Evolutionary conservation across 1,139 yeast species (phyloP).

Genomic region (Suhomyces choctaworum): DNA sequence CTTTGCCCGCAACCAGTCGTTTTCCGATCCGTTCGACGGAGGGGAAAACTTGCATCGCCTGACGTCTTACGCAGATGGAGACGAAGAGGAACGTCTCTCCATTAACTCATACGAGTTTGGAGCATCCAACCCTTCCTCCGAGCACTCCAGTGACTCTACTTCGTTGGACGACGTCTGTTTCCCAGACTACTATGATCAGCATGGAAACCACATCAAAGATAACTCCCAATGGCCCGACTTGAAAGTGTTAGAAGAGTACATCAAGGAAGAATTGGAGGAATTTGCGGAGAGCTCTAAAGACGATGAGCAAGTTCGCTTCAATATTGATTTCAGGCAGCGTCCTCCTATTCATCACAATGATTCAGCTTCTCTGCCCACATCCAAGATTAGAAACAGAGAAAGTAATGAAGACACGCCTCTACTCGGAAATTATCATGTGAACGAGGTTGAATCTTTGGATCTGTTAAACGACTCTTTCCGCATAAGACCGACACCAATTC

Average conservation of each 20-base stretch:
- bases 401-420: slow-evolving; percentile 28
- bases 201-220: slow-evolving; percentile 22
- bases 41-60: slow-evolving; percentile 6
- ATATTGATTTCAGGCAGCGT: slow-evolving; percentile 24
- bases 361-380: slow-evolving; percentile 5
- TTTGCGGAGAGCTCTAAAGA: slow-evolving; percentile 17
- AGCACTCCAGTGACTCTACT: slow-evolving; percentile 67
- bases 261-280: slow-evolving; percentile 63
- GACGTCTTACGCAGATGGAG: slow-evolving; percentile 10
- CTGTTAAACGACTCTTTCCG: slow-evolving; percentile 48
- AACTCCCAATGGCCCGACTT: slow-evolving; percentile 76
- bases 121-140: slow-evolving; percentile 69
- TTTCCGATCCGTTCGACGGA: slow-evolving; percentile 19
- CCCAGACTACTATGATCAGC: slow-evolving; percentile 39
- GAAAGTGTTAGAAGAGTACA: slow-evolving; percentile 69
- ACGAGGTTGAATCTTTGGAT: slow-evolving; percentile 61
- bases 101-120: slow-evolving; percentile 45
- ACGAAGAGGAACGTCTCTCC: slow-evolving; percentile 22
- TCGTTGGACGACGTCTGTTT: slow-evolving; percentile 76
- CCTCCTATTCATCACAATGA: slow-evolving; percentile 1
- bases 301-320: slow-evolving; percentile 17
- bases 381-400: slow-evolving; percentile 1
- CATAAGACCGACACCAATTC: slow-evolving; percentile 70
- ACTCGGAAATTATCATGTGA: slow-evolving; percentile 46
- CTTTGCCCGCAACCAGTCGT: slow-evolving; percentile 19